Evolutionary conservation across 1,139 yeast genomes (phyloP), one percentile per base, ranked within the genome.

Genomic region (Petasospora rhodanensis): DNA sequence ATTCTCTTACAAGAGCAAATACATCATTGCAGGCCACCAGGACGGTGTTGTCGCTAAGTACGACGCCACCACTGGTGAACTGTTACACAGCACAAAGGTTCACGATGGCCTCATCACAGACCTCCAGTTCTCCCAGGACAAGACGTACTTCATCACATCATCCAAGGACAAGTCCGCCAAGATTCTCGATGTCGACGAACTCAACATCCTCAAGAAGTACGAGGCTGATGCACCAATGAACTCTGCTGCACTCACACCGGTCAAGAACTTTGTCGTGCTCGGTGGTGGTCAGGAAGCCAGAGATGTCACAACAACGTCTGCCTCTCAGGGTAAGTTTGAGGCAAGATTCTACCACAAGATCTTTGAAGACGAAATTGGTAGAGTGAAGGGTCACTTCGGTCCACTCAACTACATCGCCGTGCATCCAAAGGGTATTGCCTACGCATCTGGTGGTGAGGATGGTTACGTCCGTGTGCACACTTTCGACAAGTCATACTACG

Each of bases 261-360:
- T 78, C 38, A 91, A 93, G 65, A 93, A 91, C 58, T 89, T 81
- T 58, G 85, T 91, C 43, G 81, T 91, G 36, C 72, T 93, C 46
- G 98, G 98, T 37, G 99, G 99, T 65, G 99, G 99, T 76, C 98
- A 91, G 69, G 97, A 89, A 58, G 98, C 98, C 25, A 78, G 89
- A 64, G 94, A 89, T 61, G 99, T 91, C 59, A 91, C 99, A 29
- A 91, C 97, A 18, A 87, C 97, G 25, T 76, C 93, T 29, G 82
- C 93, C 43, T 74, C 84, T 35, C 96, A 91, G 62, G 98, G 98
- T 68, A 86, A 86, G 59, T 91, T 91, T 62, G 98, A 91, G 66
- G 94, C 97, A 27, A 77, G 96, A 65, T 84, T 91, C 61, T 87
- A 81, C 66, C 97, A 93, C 65, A 91, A 91, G 67, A 75, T 91